These are phyloP conservation scores for Rhodotorula graminis DNA, from an alignment of 768 basidiomycete genomes.

Conservation along the genomic window DNA sequence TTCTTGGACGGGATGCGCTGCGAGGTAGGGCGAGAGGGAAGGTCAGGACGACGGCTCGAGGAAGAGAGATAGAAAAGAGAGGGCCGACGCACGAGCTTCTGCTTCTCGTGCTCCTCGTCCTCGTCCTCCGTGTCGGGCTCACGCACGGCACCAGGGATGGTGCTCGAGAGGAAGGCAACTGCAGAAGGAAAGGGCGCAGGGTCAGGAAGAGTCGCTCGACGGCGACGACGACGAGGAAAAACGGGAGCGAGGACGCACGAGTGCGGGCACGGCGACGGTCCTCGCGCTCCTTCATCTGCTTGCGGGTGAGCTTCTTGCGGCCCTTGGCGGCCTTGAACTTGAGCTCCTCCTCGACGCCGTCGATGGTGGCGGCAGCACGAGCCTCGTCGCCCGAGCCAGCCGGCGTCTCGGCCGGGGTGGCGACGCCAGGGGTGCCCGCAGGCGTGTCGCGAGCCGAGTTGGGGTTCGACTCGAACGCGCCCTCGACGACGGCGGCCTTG, in stretches of 20 bases:
- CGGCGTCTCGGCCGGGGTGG: constrained; percentile 31
- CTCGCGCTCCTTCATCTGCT: constrained; percentile 40
- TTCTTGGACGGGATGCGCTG: neutral
- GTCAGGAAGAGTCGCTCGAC: neutral
- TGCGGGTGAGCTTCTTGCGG: constrained; percentile 36
- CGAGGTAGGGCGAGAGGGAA: neutral
- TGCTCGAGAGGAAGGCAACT: constrained; percentile 36
- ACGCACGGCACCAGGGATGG: constrained; percentile 23
- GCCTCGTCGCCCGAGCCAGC: constrained; percentile 36
- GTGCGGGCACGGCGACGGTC: constrained; percentile 39
- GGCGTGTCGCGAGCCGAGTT: constrained; percentile 18
- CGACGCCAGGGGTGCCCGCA: constrained; percentile 21
- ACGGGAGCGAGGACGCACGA: no score
- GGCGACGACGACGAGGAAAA: neutral
- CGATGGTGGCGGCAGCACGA: constrained; percentile 18
- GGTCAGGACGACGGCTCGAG: neutral
- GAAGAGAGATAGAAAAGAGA: neutral
- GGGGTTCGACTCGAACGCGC: constrained; percentile 56
- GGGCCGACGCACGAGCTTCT: neutral
- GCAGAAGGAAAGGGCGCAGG: neutral
- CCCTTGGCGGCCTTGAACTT: constrained; percentile 41
- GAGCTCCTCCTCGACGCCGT: constrained; percentile 23
- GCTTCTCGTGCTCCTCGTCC: constrained; percentile 27
- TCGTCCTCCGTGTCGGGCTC: constrained; percentile 38
- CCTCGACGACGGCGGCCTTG: constrained; percentile 78